A percentile compares a stretch with the other conserved stretches of the same genome.
phyloP scores from a whole-genome alignment of 1,284 basidiomycete genomes.

The Moniliophthora roreri region DNA sequence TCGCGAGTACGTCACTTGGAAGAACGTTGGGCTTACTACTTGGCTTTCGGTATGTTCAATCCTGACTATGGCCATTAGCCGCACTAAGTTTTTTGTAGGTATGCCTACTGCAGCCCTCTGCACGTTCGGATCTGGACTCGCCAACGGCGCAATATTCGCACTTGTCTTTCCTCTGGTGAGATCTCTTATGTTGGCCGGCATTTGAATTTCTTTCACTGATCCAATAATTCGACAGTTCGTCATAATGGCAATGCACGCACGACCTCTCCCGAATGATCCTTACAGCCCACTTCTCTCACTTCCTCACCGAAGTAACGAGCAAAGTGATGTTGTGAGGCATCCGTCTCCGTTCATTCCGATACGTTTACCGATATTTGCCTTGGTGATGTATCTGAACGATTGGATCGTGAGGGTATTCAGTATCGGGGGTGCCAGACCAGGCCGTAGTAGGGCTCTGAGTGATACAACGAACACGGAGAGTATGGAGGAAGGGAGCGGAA shows the following conservation, averaged over 20 bases:
- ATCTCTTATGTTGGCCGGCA: no score
- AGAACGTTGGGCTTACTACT: constrained; percentile 84
- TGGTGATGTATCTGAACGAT: constrained; percentile 76
- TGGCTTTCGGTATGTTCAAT: constrained; percentile 67
- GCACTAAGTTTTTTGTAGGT: constrained; percentile 33
- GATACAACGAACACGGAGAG: constrained; percentile 49
- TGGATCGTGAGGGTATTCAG: constrained; percentile 62
- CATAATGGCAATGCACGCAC: constrained; percentile 75
- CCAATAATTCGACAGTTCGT: constrained; percentile 71
- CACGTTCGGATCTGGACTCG: constrained; percentile 68
- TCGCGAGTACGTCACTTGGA: constrained; percentile 73
- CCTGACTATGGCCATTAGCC: constrained; percentile 7
- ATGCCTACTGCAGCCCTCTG: constrained; percentile 68
- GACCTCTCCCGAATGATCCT: constrained; percentile 65
- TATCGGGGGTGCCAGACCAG: constrained; percentile 40
- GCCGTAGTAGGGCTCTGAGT: constrained; percentile 28
- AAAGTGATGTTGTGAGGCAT: constrained; percentile 47
- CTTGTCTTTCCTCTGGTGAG: constrained; percentile 72
- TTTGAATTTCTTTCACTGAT: no score
- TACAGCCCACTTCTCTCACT: constrained; percentile 51
- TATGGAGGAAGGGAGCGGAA: constrained; percentile 50
- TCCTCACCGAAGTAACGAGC: constrained; percentile 24
- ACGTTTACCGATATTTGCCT: constrained; percentile 70
- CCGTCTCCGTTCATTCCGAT: constrained; percentile 77
- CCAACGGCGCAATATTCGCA: constrained; percentile 77